Percentiles rank a stretch among this genome's conserved stretches.
Conservation (phyloP, 352 stramenopile species). For the Pythium vanterpoolii region DNA sequence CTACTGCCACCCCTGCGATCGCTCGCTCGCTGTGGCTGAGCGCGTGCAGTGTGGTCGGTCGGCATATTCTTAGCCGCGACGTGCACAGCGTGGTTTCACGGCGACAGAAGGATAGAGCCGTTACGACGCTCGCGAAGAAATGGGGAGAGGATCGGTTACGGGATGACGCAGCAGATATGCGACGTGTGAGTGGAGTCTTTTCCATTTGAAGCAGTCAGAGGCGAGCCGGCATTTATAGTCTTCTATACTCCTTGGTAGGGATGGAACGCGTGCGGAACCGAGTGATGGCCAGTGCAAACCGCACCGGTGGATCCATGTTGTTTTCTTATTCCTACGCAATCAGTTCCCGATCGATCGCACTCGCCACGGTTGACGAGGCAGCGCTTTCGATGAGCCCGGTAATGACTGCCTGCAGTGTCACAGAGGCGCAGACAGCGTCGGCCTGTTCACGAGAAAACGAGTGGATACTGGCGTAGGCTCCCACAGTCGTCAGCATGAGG, state of each 20-base stretch:
- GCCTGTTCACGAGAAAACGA: slow-evolving; percentile 15
- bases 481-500: not conserved
- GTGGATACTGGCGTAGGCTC: slow-evolving; percentile 18
- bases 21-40: too few species aligned
- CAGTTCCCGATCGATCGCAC: slow-evolving; percentile 19
- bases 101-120: not conserved
- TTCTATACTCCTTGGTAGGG: not conserved
- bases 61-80: slow-evolving; percentile 5
- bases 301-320: too few species aligned
- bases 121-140: not conserved
- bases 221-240: not conserved
- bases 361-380: not conserved
- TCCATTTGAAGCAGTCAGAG: too few species aligned
- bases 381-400: not conserved
- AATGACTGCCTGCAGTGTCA: not conserved
- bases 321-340: slow-evolving; percentile 23
- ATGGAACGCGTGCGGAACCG: slow-evolving; percentile 11
- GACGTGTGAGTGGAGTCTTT: too few species aligned
- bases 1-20: too few species aligned
- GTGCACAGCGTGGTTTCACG: not conserved
- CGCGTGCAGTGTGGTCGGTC: too few species aligned
- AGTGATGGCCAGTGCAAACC: not conserved
- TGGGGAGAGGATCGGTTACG: slow-evolving; percentile 1
- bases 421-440: not conserved
- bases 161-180: not conserved